Evolutionary conservation across 305 asterid species (phyloP).

Genomic region (Solanum hybrid): DNA sequence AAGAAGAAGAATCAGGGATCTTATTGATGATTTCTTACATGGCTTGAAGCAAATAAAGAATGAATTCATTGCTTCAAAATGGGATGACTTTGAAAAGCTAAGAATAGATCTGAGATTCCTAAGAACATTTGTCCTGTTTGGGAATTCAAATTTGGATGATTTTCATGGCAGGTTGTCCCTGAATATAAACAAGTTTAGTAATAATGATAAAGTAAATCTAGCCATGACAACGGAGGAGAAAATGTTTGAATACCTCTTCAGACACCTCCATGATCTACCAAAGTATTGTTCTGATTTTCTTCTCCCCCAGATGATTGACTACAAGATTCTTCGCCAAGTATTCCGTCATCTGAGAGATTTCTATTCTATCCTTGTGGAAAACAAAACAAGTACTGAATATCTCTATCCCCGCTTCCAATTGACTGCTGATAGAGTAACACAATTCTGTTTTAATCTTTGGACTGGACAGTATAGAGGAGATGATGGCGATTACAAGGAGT

Average conservation of each 20-base stretch:
- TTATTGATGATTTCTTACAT: background rate
- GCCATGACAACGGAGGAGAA: background rate
- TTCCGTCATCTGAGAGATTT: too few species aligned
- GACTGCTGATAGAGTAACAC: too few species aligned
- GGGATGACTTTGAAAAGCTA: background rate
- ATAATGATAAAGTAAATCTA: background rate
- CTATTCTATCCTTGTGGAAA: too few species aligned
- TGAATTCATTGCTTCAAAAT: background rate
- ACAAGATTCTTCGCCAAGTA: too few species aligned
- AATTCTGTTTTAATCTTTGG: too few species aligned
- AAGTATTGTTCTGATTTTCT: background rate
- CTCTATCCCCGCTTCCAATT: too few species aligned
- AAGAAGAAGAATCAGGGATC: background rate
- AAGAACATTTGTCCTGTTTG: background rate
- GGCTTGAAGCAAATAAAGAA: background rate
- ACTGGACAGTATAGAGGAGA: too few species aligned
- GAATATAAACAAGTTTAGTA: background rate
- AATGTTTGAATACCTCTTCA: background rate
- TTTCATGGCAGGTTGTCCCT: background rate
- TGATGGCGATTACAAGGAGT: too few species aligned
- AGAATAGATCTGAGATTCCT: background rate
- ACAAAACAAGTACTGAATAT: too few species aligned
- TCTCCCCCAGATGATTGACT: background rate
- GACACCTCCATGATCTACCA: background rate
- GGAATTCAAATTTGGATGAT: background rate